Conservation (phyloP, 2,329 filamentous ascomycete genomes). For the Thielaviopsis ethacetica region DNA sequence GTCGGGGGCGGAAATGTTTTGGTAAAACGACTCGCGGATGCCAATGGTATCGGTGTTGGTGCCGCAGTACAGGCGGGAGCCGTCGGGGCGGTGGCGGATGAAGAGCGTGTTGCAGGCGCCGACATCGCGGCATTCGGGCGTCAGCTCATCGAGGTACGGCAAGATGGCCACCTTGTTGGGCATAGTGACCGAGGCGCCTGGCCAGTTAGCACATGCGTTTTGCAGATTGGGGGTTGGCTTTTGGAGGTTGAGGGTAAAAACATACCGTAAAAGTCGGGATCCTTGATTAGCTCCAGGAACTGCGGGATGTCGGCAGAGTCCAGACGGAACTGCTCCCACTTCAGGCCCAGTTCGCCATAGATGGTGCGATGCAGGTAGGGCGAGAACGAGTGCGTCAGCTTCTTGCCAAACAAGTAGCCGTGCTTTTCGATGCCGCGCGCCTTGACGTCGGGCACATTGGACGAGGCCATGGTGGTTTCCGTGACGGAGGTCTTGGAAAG, state of each 20-base stretch:
- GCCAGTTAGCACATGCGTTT: not conserved
- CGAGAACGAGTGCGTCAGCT: constrained; percentile 37
- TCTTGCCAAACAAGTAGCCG: constrained; percentile 41
- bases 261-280: constrained; percentile 46
- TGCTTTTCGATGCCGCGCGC: constrained; percentile 17
- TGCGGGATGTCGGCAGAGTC: constrained; percentile 33
- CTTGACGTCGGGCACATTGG: constrained; percentile 3
- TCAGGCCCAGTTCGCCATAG: constrained; percentile 32
- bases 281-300: constrained; percentile 34
- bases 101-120: constrained; percentile 72
- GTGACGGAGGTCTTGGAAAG: constrained; percentile 18
- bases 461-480: constrained; percentile 12
- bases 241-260: not conserved
- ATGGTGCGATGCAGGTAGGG: constrained; percentile 37
- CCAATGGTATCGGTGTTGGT: constrained; percentile 73
- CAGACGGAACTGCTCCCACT: constrained; percentile 35
- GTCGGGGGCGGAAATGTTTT: constrained; percentile 32
- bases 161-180: constrained; percentile 69
- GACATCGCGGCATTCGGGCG: constrained; percentile 53
- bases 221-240: not conserved
- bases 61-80: constrained; percentile 42
- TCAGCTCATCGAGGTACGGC: constrained; percentile 54
- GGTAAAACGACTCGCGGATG: constrained; percentile 54
- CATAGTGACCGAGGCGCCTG: constrained; percentile 63
- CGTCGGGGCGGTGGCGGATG: constrained; percentile 32